Evolutionary conservation across 306 rosid species (phyloP), one percentile per base, ranked within the genome.

Genomic region (Cicer judaicum): DNA sequence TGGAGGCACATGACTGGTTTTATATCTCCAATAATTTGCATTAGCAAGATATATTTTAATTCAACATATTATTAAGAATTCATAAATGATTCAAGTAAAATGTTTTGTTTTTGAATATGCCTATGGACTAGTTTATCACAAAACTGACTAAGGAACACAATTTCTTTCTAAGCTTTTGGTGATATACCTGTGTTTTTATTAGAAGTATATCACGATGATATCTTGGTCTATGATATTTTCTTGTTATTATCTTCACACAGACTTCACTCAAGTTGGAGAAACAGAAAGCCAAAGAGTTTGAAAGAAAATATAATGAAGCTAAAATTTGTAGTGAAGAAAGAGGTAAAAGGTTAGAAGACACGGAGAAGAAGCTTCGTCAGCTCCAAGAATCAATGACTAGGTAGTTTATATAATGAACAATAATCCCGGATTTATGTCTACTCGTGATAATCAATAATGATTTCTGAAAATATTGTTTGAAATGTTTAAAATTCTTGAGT

Each of bases 361-460:
- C 88, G 2, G 96, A 92, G 83, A 89, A 81, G 84, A 92, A 88
- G 79, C 83, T 56, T 76, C 85, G 80, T 57, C 96, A 85, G 55
- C 90, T 92, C 68, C 93, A 89, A 73, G 96, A 92, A 84, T 85
- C 91, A 70, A 75, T 88, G 84, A 84, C 88, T 59, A 82, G 93
- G 97, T 92, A 77, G 73, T 68, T 64, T 69, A 64, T 57, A 34
- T 64, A 34, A 52, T 47, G 74, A 70, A 80, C 21, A 68, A 40
- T 42, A 42, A 49, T 72, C 49, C 55, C 60, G 75, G 72, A 55
- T 78, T 75, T 24, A 48, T 29, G 7, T 65, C 64, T 70, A 70
- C 70, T 11, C 19, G 4, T 69, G 61, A 59, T 64, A 66, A 53
- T 64, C 69, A 49, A 48, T 2, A 54, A 59, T 14, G 54, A 59